Conservation (phyloP, 805 yeast species). For the Saccharomycopsis sp. region DNA sequence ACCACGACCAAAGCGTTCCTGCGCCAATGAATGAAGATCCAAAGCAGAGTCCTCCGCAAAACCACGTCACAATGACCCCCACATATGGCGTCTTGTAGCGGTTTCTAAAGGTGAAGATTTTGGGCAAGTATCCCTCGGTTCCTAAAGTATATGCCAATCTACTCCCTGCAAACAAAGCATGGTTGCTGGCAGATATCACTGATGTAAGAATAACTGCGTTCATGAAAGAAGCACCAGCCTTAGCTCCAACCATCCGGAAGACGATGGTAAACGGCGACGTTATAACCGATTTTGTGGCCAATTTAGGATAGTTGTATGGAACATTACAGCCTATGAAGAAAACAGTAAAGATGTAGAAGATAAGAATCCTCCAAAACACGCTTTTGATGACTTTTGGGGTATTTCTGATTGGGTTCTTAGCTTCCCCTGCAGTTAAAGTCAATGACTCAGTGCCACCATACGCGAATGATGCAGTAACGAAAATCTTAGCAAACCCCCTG, state of each 20-base stretch:
- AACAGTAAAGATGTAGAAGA: constrained; percentile 49
- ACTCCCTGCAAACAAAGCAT: constrained; percentile 45
- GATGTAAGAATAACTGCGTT: constrained; percentile 53
- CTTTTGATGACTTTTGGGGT: constrained; percentile 55
- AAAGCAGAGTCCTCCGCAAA: constrained; percentile 51
- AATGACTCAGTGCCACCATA: constrained; percentile 45
- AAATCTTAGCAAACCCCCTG: constrained; percentile 43
- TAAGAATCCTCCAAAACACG: constrained; percentile 49
- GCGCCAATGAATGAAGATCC: constrained; percentile 52
- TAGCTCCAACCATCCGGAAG: constrained; percentile 46
- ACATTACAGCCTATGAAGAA: constrained; percentile 55
- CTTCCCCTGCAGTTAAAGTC: constrained; percentile 49
- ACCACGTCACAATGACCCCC: constrained; percentile 44
- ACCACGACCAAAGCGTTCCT: constrained; percentile 47
- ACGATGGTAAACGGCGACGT: constrained; percentile 43
- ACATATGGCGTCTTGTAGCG: constrained; percentile 42
- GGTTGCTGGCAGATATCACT: constrained; percentile 49
- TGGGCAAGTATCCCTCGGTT: constrained; percentile 41
- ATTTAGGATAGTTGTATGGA: constrained; percentile 50
- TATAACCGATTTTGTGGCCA: constrained; percentile 26
- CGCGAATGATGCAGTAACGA: constrained; percentile 47
- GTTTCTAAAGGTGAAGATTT: constrained; percentile 36
- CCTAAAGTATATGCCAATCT: constrained; percentile 45
- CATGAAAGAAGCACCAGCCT: constrained; percentile 42
- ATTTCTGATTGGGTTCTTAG: constrained; percentile 48